Evolutionary conservation across 495 filamentous ascomycete genomes (phyloP), one percentile per base, ranked within the genome.

Genomic region (Neurospora africana): DNA sequence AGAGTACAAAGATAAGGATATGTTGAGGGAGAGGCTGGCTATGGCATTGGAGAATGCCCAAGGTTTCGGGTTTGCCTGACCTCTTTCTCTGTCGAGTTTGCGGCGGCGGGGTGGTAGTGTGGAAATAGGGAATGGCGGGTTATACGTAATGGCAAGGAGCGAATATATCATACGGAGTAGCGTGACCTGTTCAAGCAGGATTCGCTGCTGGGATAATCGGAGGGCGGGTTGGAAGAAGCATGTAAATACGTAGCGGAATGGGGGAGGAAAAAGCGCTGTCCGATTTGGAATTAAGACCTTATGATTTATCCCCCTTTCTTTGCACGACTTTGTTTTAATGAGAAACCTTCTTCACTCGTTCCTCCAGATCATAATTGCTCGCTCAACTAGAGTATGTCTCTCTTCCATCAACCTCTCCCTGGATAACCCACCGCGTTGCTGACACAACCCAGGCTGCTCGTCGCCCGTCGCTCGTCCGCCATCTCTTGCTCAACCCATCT

Each of bases 31-130:
- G 81, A 93, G 93, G 79, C 82, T 99, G 73, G 83, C 83, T 39
- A 87, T 92, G 84, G 95, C 95, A 65, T 79, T 99, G 75, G 91
- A 94, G 81, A 95, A 97, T 80, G 88, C 90, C n/a, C 88, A 90
- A 77, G 95, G 95, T n/a, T 99, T 99, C 81, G 95, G 95, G 61
- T 89, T 91, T 77, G 84, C 84, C 43, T 86, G 72, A 77, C 2
- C 8, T n/a, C n/a, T 44, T 0, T n/a, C 19, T n/a, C 41, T 61
- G 6, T 58, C 23, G 15, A 4, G 19, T 8, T 37, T 7, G 15
- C 21, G 35, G 15, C 40, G 71, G 23, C 33, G 37, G 27, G 36
- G 37, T 43, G 23, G n/a, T 61, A 23, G n/a, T 13, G 4, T 39
- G 39, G 23, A 43, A 69, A 27, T 10, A 15, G 8, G 39, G 39